Evolutionary conservation across 345 rosid species (phyloP), one percentile per base, ranked within the genome.

Genomic region (Kandelia obovata): DNA sequence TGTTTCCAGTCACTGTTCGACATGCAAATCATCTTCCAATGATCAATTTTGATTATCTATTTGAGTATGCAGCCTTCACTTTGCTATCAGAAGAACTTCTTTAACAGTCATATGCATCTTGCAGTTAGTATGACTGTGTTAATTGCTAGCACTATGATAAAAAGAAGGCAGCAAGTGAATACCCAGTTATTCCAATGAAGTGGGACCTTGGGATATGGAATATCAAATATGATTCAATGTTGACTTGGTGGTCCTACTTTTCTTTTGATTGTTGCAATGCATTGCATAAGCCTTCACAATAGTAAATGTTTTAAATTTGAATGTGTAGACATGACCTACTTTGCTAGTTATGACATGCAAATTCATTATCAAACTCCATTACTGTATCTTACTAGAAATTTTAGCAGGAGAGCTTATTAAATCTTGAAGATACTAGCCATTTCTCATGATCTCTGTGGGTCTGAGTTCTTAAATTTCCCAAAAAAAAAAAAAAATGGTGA

Each of bases 31-130:
- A 78, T 72, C 98, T 89, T 79, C 96, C 89, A 49, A 69, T 65
- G 72, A 88, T 89, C 89, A 94, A 92, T 83, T 88, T 94, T 70
- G 96, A 92, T 84, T 34, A 74, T 67, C 78, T 92, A 74, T 94
- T 92, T 80, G 88, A 77, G 99, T 88, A 87, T 67, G 99, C 88
- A 59, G 72, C 61, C 71, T 81, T 74, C 65, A 26, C 55, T 80
- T 77, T 67, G 7, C 31, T 75, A 25, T 76, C 75, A 71, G 80
- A 61, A 72, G 25, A 35, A 65, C 43, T n/a, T 63, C 64, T 51
- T 58, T 46, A 55, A 63, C 55, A 35, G 2, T 67, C 32, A 31
- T 53, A 13, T 15, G 19, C 53, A 34, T 30, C 3, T 11, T 30
- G 47, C 31, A 46, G 23, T 20, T 26, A 27, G 1, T 43, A 49